Percentiles rank a stretch among this genome's conserved stretches.
These are phyloP conservation scores for Xylaria sp. DNA, from an alignment of 2,329 filamentous ascomycete genomes.

Conservation along the genomic window DNA sequence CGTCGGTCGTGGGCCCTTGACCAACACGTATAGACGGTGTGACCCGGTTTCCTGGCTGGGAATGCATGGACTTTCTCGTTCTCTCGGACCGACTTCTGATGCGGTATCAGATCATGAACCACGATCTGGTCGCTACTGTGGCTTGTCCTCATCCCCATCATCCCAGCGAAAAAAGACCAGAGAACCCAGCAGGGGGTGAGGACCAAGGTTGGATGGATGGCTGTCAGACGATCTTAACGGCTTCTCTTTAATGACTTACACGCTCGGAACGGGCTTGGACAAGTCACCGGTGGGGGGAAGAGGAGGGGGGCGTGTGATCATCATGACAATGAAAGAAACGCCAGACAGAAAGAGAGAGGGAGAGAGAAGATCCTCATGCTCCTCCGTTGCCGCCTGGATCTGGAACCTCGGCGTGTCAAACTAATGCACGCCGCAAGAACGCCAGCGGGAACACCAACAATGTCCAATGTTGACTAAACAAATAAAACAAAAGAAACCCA, in stretches of 20 bases:
- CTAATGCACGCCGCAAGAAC: neutral
- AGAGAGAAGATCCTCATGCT: slow-evolving; percentile 1
- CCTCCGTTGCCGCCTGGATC: neutral
- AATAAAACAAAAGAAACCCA: neutral
- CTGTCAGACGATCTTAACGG: slow-evolving; percentile 11
- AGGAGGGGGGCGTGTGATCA: neutral
- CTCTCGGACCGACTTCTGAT: slow-evolving; percentile 11
- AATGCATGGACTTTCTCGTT: slow-evolving; percentile 9
- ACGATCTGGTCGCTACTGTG: slow-evolving; percentile 7
- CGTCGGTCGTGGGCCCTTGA: neutral
- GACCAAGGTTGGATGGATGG: slow-evolving; percentile 11
- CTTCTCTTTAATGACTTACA: slow-evolving; percentile 2
- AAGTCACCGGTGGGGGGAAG: neutral
- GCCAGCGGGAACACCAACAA: neutral
- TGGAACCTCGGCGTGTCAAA: neutral
- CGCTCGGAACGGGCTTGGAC: neutral
- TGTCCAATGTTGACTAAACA: slow-evolving; percentile 1
- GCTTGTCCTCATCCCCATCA: slow-evolving; percentile 4
- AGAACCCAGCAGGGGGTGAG: neutral
- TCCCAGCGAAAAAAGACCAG: neutral
- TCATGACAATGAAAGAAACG: neutral
- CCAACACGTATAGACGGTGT: neutral
- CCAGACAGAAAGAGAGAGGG: too few species aligned
- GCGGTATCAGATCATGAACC: slow-evolving; percentile 17
- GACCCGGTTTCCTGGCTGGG: slow-evolving; percentile 3